phyloP scores from a whole-genome alignment of 2,329 filamentous ascomycete species.

The Venturia nashicola region DNA sequence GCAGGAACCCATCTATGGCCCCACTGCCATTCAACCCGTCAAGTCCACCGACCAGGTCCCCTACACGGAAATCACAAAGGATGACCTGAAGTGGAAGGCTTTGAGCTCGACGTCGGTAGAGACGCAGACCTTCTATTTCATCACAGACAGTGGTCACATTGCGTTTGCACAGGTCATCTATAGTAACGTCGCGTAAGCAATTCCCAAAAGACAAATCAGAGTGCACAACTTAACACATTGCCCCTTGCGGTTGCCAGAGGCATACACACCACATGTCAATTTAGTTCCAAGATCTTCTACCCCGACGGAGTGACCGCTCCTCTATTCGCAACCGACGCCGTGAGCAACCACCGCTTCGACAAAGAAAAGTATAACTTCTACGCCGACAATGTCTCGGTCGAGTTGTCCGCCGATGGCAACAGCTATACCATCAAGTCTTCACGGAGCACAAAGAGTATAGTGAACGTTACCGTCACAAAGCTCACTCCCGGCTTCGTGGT shows the following conservation, averaged over 20 bases:
- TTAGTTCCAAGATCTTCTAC: conserved; percentile 88
- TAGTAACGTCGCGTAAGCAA: conserved; percentile 58
- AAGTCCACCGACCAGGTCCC: conserved; percentile 66
- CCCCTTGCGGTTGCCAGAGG: conserved; percentile 44
- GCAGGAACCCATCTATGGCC: conserved; percentile 90
- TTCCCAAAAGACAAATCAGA: conserved; percentile 11
- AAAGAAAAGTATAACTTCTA: conserved; percentile 74
- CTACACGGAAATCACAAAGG: conserved; percentile 65
- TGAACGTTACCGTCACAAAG: conserved; percentile 74
- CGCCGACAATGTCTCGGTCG: conserved; percentile 72
- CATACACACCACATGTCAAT: conserved; percentile 80
- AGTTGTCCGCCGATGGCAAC: conserved; percentile 73
- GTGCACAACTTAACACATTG: conserved; percentile 12
- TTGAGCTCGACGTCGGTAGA: conserved; percentile 83
- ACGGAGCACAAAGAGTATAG: conserved; percentile 65
- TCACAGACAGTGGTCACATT: conserved; percentile 62
- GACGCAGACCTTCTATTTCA: conserved; percentile 89
- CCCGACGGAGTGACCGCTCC: conserved; percentile 56
- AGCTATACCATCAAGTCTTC: conserved; percentile 84
- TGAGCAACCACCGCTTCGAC: conserved; percentile 72
- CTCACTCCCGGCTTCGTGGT: conserved; percentile 69
- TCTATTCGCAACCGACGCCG: conserved; percentile 69
- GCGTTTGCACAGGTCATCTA: conserved; percentile 88
- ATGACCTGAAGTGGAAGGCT: conserved; percentile 71
- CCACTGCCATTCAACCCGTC: conserved; percentile 75